These are phyloP conservation scores for Alternaria sp. DNA, from an alignment of 2,329 filamentous ascomycete species.

Conservation along the genomic window DNA sequence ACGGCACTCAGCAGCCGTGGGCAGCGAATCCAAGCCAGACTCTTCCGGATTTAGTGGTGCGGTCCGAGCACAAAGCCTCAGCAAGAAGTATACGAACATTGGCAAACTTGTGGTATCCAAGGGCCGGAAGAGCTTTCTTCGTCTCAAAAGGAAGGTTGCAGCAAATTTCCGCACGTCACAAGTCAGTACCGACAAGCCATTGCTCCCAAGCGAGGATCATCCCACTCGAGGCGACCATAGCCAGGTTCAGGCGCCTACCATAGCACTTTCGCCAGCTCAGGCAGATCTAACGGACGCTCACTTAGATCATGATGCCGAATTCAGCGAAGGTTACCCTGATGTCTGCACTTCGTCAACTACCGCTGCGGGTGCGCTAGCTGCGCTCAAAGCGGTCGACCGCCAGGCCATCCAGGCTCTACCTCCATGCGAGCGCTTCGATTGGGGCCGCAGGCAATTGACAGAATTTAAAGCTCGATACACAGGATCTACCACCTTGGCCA, in stretches of 20 bases:
- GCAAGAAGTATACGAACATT: not conserved
- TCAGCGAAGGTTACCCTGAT: not conserved
- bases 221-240: not conserved
- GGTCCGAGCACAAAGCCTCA: not conserved
- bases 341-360: slow-evolving; percentile 8
- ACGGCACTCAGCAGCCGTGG: not conserved
- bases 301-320: not conserved
- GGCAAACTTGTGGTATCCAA: not conserved
- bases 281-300: not conserved
- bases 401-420: slow-evolving; percentile 22
- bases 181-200: not conserved
- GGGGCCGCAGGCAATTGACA: slow-evolving; percentile 31
- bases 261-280: not conserved
- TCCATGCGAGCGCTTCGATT: slow-evolving; percentile 20
- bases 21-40: not conserved
- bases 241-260: not conserved
- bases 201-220: not conserved
- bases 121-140: not conserved
- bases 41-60: not conserved
- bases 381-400: slow-evolving; percentile 15
- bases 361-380: slow-evolving; percentile 15
- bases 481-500: slow-evolving; percentile 4
- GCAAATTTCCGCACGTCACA: slow-evolving; percentile 1
- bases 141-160: not conserved
- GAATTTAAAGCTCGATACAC: slow-evolving; percentile 19